A percentile compares a stretch with the other conserved stretches of the same genome.
phyloP scores from a whole-genome alignment of 805 yeast genomes.

The Nakazawaea pomicola region DNA sequence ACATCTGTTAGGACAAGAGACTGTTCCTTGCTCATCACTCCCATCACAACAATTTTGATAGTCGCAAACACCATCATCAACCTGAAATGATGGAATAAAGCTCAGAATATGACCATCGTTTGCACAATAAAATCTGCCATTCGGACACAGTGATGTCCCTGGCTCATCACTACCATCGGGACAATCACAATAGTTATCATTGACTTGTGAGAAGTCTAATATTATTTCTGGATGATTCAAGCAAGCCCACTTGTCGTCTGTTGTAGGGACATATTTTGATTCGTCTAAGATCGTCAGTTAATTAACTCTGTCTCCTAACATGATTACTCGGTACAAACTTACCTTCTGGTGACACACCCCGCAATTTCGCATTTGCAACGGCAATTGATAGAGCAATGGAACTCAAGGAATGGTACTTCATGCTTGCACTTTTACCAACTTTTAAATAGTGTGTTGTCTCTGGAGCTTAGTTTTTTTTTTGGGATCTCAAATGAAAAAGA shows the following conservation, averaged over 20 bases:
- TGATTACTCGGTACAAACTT: slow-evolving; percentile 7
- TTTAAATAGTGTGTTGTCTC: too few relatives aligned
- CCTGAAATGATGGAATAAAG: slow-evolving; percentile 58
- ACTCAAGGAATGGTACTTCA: too few relatives aligned
- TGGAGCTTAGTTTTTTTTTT: too few relatives aligned
- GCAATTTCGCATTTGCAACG: slow-evolving; percentile 1
- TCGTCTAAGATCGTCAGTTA: slow-evolving; percentile 20
- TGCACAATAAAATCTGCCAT: slow-evolving; percentile 60
- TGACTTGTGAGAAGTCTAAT: slow-evolving; percentile 57
- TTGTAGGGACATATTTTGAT: slow-evolving; percentile 45
- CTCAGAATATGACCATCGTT: slow-evolving; percentile 67
- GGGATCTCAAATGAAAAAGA: too few relatives aligned
- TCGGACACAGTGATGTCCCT: slow-evolving; percentile 80
- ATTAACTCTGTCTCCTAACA: too few relatives aligned
- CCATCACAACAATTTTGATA: slow-evolving; percentile 91
- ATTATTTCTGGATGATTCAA: slow-evolving; percentile 59
- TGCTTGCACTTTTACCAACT: too few relatives aligned
- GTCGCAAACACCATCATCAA: slow-evolving; percentile 92
- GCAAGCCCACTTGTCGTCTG: slow-evolving; percentile 62
- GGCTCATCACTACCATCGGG: slow-evolving; percentile 98
- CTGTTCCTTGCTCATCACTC: slow-evolving; percentile 60
- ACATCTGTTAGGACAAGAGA: slow-evolving; percentile 55
- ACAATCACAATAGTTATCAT: slow-evolving; percentile 92
- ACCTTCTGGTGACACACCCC: slow-evolving; percentile 20
- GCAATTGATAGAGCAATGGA: neutral